Evolutionary conservation across 768 basidiomycete species (phyloP).

Genomic region (Pseudohyphozyma bogoriensis): DNA sequence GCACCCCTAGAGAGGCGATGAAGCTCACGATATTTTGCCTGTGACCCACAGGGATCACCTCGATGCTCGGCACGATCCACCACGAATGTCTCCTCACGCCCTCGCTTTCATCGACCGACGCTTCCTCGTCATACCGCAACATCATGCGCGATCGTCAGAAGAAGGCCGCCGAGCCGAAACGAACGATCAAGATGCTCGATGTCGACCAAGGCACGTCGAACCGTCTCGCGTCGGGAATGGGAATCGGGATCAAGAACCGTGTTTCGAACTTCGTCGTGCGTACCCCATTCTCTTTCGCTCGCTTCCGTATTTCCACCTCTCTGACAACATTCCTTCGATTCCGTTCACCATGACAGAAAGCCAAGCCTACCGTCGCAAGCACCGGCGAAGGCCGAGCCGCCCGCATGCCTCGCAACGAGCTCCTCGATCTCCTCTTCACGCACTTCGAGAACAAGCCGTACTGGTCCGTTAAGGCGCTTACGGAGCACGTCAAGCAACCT

Average conservation of each 20-base stretch:
- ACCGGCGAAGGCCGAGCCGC: constrained; percentile 42
- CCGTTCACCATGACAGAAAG: constrained; percentile 5
- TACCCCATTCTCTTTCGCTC: background rate
- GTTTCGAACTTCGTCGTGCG: constrained; percentile 28
- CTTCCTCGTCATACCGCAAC: constrained; percentile 26
- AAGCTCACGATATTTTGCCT: too few relatives aligned
- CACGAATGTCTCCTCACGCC: constrained; percentile 34
- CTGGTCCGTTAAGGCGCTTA: constrained; percentile 67
- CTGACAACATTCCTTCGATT: background rate
- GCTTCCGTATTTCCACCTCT: background rate
- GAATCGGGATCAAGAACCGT: constrained; percentile 18
- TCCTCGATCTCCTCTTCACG: constrained; percentile 69
- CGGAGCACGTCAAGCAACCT: constrained; percentile 74
- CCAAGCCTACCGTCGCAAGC: background rate
- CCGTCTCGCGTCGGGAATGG: constrained; percentile 27
- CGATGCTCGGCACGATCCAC: constrained; percentile 24
- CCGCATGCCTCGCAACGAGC: constrained; percentile 79
- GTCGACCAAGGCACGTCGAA: constrained; percentile 28
- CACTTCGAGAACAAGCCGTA: constrained; percentile 67
- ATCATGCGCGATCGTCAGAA: constrained; percentile 30
- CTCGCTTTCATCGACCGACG: constrained; percentile 7
- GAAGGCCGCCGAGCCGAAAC: constrained; percentile 32
- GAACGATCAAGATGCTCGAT: constrained; percentile 29
- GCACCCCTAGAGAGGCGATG: rapidly evolving
- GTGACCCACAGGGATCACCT: constrained; percentile 13